A percentile compares a stretch with the other conserved stretches of the same genome.
phyloP scores from a whole-genome alignment of 768 basidiomycete genomes.

The Tulasnella sp. region DNA sequence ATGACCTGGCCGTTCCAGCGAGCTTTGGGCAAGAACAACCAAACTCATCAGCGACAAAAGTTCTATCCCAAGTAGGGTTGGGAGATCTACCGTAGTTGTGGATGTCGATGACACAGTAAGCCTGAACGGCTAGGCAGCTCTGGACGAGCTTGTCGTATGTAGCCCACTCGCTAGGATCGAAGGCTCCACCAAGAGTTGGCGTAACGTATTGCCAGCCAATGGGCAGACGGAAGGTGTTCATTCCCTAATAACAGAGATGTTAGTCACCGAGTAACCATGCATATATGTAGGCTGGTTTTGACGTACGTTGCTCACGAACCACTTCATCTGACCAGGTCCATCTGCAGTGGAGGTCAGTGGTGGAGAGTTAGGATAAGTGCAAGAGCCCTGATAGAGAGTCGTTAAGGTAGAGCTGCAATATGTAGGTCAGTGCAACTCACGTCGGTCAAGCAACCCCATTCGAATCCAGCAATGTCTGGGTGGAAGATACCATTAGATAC shows the following conservation, averaged over 20 bases:
- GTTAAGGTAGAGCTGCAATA: not conserved
- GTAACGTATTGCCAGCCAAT: conserved; percentile 14
- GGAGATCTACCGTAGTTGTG: not conserved
- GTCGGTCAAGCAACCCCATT: not conserved
- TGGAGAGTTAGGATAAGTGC: conserved; percentile 22
- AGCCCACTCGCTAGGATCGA: not conserved
- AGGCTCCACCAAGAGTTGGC: not conserved
- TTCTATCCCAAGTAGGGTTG: not conserved
- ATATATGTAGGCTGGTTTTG: not conserved
- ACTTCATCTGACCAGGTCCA: conserved; percentile 8
- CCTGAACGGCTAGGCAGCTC: not conserved
- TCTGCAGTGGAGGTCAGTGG: not conserved
- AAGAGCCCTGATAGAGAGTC: not conserved
- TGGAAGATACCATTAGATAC: not conserved
- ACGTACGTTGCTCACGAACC: conserved; percentile 3
- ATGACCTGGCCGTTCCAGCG: conserved; percentile 13
- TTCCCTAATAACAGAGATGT: not conserved
- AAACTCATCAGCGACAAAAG: not conserved
- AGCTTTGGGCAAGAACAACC: not conserved
- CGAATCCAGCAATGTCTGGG: conserved; percentile 15
- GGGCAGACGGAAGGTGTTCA: conserved; percentile 17
- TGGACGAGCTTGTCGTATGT: conserved; percentile 1
- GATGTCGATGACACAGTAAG: conserved; percentile 9
- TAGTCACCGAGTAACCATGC: not conserved
- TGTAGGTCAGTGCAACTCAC: not conserved